These are phyloP conservation scores for Phaseolus lunatus DNA, from an alignment of 306 rosid genomes.

Conservation along the genomic window DNA sequence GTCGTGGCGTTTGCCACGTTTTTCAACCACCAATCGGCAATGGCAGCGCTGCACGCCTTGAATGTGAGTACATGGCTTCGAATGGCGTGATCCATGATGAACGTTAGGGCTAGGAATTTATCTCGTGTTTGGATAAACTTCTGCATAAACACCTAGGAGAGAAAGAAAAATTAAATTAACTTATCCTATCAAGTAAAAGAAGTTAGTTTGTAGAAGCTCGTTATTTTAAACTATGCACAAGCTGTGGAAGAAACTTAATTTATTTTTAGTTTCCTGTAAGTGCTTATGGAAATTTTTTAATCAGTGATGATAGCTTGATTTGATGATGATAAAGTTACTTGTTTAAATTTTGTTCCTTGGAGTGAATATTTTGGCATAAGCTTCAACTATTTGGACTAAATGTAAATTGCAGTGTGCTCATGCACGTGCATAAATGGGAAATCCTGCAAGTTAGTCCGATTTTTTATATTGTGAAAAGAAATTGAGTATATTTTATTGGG, in stretches of 20 bases:
- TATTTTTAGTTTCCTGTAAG: neutral
- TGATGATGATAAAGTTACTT: too few relatives aligned
- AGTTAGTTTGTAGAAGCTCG: neutral
- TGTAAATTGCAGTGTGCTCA: slow-evolving; percentile 16
- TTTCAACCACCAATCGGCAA: slow-evolving; percentile 85
- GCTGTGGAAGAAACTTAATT: neutral
- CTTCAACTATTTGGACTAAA: neutral
- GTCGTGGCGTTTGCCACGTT: slow-evolving; percentile 97
- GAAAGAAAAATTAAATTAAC: neutral
- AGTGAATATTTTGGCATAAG: slow-evolving; percentile 6
- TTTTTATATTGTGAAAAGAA: slow-evolving; percentile 5
- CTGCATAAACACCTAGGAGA: neutral
- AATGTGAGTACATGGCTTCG: slow-evolving; percentile 64
- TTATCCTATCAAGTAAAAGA: neutral
- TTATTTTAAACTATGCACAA: neutral
- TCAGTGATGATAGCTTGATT: too few relatives aligned
- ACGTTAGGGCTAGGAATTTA: slow-evolving; percentile 9
- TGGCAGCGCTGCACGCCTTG: slow-evolving; percentile 77
- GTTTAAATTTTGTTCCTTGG: neutral
- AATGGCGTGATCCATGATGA: neutral
- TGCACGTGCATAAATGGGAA: too few relatives aligned
- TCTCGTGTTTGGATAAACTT: neutral
- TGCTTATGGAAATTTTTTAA: neutral
- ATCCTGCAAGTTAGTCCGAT: slow-evolving; percentile 25
- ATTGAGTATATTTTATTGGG: slow-evolving; percentile 1